phyloP scores from a whole-genome alignment of 495 filamentous ascomycete species.

The Peziza echinospora region DNA sequence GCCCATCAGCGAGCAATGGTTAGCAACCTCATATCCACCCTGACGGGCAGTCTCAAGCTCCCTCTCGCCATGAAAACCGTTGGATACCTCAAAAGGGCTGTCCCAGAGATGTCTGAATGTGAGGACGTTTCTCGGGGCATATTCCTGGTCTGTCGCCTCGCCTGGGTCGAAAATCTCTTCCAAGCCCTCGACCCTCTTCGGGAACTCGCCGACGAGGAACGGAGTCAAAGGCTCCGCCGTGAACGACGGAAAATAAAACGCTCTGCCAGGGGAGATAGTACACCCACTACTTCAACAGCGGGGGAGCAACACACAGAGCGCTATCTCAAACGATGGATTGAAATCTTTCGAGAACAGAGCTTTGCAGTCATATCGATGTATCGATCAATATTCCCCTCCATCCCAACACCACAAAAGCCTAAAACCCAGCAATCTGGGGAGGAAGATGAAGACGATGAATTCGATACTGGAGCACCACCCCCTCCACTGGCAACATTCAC shows the following conservation, averaged over 20 bases:
- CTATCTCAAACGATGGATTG: constrained; percentile 86
- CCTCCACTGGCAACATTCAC: constrained; percentile 68
- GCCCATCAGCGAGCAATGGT: constrained; percentile 79
- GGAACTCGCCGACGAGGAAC: constrained; percentile 60
- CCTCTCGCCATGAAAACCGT: constrained; percentile 81
- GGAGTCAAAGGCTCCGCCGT: constrained; percentile 45
- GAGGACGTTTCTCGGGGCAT: constrained; percentile 24
- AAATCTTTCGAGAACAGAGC: constrained; percentile 95
- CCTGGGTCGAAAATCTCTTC: constrained; percentile 53
- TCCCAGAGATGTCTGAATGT: constrained; percentile 36
- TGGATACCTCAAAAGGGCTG: constrained; percentile 71
- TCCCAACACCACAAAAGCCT: constrained; percentile 12
- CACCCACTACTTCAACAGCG: constrained; percentile 20
- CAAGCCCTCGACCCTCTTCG: constrained; percentile 45
- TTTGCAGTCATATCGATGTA: constrained; percentile 90
- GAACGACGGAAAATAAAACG: constrained; percentile 16
- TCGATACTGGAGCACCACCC: constrained; percentile 35
- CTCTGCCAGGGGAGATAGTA: constrained; percentile 7
- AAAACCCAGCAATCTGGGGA: constrained; percentile 3
- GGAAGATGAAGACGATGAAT: constrained; percentile 3
- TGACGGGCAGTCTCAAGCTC: constrained; percentile 69
- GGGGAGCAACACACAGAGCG: constrained; percentile 81
- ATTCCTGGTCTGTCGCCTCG: constrained; percentile 3
- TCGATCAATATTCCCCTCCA: constrained; percentile 54
- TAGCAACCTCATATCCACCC: constrained; percentile 52